Evolutionary conservation across 2,329 filamentous ascomycete species (phyloP).

Genomic region (Pestalotiopsis sp.): DNA sequence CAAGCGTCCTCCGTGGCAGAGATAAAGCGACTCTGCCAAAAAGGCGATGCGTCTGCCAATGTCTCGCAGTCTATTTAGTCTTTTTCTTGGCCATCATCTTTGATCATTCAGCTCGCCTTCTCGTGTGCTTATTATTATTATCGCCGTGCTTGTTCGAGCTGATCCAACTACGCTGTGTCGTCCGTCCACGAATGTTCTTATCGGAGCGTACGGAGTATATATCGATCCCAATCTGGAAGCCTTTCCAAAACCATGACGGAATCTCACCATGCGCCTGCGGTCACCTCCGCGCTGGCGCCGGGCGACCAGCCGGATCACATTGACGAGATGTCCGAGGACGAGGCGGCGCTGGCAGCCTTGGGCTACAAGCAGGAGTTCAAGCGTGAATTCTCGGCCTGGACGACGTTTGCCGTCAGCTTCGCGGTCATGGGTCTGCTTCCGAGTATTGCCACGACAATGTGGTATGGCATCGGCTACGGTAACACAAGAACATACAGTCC

Average conservation of each 20-base stretch:
- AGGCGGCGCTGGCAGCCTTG: conserved; percentile 63
- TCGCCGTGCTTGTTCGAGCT: too few species aligned
- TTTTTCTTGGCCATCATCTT: neutral
- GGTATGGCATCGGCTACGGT: conserved; percentile 64
- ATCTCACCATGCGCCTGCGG: conserved; percentile 20
- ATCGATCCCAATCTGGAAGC: neutral
- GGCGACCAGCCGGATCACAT: conserved; percentile 30
- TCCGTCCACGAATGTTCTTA: neutral
- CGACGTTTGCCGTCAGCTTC: conserved; percentile 75
- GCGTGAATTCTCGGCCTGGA: conserved; percentile 74
- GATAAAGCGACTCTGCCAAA: conserved; percentile 1
- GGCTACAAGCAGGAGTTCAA: conserved; percentile 57
- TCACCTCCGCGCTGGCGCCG: conserved; percentile 29
- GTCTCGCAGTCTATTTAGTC: neutral
- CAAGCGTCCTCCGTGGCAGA: neutral
- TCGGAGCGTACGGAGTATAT: neutral
- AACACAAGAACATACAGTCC: neutral
- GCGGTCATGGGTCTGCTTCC: conserved; percentile 73
- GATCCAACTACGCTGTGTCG: neutral
- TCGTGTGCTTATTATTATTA: too few species aligned
- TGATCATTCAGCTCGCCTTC: neutral
- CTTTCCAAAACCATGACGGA: conserved; percentile 7
- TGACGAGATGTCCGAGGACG: conserved; percentile 46
- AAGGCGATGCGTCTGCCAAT: neutral
- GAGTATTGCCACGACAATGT: conserved; percentile 72